Evolutionary conservation across 2,329 filamentous ascomycete genomes (phyloP), one percentile per base, ranked within the genome.

Genomic region (Pseudofabraea citricarpa): DNA sequence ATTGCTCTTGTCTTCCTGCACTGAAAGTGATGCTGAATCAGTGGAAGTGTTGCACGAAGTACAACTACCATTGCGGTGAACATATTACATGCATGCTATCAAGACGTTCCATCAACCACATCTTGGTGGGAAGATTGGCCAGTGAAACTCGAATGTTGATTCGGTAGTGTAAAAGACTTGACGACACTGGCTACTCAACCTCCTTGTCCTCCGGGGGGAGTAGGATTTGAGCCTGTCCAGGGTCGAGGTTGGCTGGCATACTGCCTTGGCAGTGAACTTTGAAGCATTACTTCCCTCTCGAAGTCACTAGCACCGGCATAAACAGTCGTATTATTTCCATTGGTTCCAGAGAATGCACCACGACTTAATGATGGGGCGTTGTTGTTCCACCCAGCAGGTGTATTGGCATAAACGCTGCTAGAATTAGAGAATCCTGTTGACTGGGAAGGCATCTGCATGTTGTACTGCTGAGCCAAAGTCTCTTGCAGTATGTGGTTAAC

Each of bases 401-500:
- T 74, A 24, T 73, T 69, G 31, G 66, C 68, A 44, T 73, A 75
- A 18, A 79, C 51, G 49, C 72, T 76, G 55, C 73, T 77, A 1
- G 65, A 60, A 43, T 75, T 64, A 12, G 74, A 72, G 49, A 77
- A 77, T 6, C 50, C 55, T 29, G 56, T 56, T 15, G 53, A 55
- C n/a, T 48, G 44, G 12, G 45, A 49, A 12, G 52, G 38, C 35
- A 53, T 46, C 2, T 43, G 40, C n/a, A n/a, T n/a, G 15, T 32
- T 37, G 31, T 50, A 57, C 31, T 53, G 53, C 26, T 52, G 48
- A 22, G 50, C 41, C 10, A 60, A 42, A 10, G 50, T 46, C 26
- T 52, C 46, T 36, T 58, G 56, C 15, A 56, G 43, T 15, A 53
- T 31, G 12, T 55, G 43, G 36, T 51, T 57, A 13, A 56, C 47